These are phyloP conservation scores for Plasmopara muralis DNA, from an alignment of 352 stramenopile genomes.

Conservation along the genomic window DNA sequence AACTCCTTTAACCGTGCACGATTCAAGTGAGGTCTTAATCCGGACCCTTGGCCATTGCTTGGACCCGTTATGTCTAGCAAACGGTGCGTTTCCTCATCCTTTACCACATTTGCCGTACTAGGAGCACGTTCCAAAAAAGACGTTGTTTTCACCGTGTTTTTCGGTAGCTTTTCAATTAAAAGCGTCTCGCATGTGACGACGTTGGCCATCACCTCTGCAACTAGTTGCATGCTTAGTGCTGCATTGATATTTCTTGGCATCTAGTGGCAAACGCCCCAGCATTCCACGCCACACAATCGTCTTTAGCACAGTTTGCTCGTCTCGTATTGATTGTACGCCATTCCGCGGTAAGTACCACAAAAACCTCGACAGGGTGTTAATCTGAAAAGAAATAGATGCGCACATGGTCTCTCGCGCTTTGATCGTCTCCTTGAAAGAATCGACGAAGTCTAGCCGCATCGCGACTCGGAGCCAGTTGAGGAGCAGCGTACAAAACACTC, in stretches of 20 bases:
- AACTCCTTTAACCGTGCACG: constrained; percentile 31
- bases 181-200: constrained; percentile 57
- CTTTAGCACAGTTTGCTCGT: constrained; percentile 44
- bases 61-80: constrained; percentile 21
- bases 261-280: constrained; percentile 35
- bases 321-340: constrained; percentile 29
- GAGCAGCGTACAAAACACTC: constrained; percentile 51
- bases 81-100: constrained; percentile 38
- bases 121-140: constrained; percentile 53
- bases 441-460: constrained; percentile 58
- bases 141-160: constrained; percentile 17
- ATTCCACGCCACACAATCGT: constrained; percentile 57
- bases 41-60: constrained; percentile 13
- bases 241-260: constrained; percentile 50
- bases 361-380: constrained; percentile 58
- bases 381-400: constrained; percentile 60
- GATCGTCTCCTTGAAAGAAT: constrained; percentile 56
- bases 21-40: constrained; percentile 52
- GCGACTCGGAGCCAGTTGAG: constrained; percentile 56
- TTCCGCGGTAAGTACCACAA: constrained; percentile 35
- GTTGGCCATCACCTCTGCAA: constrained; percentile 30
- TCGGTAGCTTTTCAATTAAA: constrained; percentile 31
- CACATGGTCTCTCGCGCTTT: constrained; percentile 33
- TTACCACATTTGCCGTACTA: constrained; percentile 53
- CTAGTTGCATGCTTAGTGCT: constrained; percentile 31